A percentile compares a stretch with the other conserved stretches of the same genome.
Evolutionary conservation across 2,329 filamentous ascomycete genomes (phyloP).

Genomic region (Fusarium coffeatum): DNA sequence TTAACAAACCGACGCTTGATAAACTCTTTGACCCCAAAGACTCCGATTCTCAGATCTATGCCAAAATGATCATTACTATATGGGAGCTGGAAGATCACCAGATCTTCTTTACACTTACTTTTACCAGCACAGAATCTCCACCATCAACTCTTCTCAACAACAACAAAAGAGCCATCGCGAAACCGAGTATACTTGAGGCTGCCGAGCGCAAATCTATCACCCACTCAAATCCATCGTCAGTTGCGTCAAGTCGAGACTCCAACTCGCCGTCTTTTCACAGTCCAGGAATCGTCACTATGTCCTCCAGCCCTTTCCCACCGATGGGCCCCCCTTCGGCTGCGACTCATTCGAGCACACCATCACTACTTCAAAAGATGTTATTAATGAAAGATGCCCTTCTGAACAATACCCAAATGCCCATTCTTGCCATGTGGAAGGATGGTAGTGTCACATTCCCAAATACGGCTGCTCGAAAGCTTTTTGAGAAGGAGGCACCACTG

Average conservation of each 20-base stretch:
- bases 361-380: conserved; percentile 77
- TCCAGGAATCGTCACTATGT: conserved; percentile 65
- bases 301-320: conserved; percentile 72
- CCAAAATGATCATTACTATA: conserved; percentile 81
- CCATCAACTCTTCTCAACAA: conserved; percentile 47
- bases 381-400: conserved; percentile 82
- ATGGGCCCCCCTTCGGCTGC: conserved; percentile 71
- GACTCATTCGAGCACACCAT: conserved; percentile 67
- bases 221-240: conserved; percentile 60
- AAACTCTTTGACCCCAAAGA: conserved; percentile 51
- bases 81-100: conserved; percentile 76
- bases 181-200: conserved; percentile 57
- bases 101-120: conserved; percentile 79
- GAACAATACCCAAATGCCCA: conserved; percentile 79
- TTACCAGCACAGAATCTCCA: conserved; percentile 69
- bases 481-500: conserved; percentile 57
- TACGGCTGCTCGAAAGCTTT: conserved; percentile 68
- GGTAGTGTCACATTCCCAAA: conserved; percentile 80
- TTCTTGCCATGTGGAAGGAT: conserved; percentile 85
- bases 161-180: conserved; percentile 54
- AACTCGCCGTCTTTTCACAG: conserved; percentile 61
- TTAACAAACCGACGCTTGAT: conserved; percentile 55
- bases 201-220: conserved; percentile 59
- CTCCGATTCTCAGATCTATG: conserved; percentile 61
- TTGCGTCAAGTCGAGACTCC: conserved; percentile 61